phyloP scores from a whole-genome alignment of 2,329 filamentous ascomycete species.

The Hypoxylon sp. region DNA sequence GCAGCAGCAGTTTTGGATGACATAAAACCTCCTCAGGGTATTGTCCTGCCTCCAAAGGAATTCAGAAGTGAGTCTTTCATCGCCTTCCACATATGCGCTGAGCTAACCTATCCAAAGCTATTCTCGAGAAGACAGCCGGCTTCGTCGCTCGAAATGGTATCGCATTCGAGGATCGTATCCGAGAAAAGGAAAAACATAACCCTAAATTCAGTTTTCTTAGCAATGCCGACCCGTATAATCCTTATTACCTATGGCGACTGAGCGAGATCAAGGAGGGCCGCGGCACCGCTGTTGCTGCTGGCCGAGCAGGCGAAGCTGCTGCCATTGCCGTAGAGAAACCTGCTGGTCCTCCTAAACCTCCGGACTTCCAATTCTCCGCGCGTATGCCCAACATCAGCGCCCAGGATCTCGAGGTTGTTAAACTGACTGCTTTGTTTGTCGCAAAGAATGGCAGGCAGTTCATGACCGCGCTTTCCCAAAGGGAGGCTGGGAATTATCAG shows the following conservation, averaged over 20 bases:
- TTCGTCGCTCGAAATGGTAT: slow-evolving; percentile 81
- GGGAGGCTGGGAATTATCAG: slow-evolving; percentile 90
- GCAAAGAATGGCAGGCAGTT: slow-evolving; percentile 94
- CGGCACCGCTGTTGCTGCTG: slow-evolving; percentile 83
- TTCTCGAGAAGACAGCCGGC: slow-evolving; percentile 94
- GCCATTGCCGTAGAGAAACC: slow-evolving; percentile 74
- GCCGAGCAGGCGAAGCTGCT: slow-evolving; percentile 75
- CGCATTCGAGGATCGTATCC: slow-evolving; percentile 85
- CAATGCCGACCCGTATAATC: slow-evolving; percentile 83
- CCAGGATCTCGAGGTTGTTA: slow-evolving; percentile 83
- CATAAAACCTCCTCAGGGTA: slow-evolving; percentile 83
- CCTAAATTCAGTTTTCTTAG: slow-evolving; percentile 93
- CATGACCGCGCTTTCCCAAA: slow-evolving; percentile 89
- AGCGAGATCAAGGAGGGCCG: slow-evolving; percentile 87
- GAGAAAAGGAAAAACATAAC: slow-evolving; percentile 85
- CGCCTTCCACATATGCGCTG: slow-evolving; percentile 7
- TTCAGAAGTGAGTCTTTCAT: slow-evolving; percentile 71
- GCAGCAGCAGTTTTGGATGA: slow-evolving; percentile 70
- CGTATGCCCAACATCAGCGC: slow-evolving; percentile 98
- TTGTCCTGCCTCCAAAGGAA: slow-evolving; percentile 90
- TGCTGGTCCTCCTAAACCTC: slow-evolving; percentile 85
- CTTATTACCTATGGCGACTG: slow-evolving; percentile 92
- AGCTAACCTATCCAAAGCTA: slow-evolving; percentile 58
- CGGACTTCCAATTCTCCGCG: slow-evolving; percentile 92
- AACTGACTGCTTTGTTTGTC: slow-evolving; percentile 89